Evolutionary conservation across 495 filamentous ascomycete genomes (phyloP).

Genomic region (Hypoxylon fuscum): DNA sequence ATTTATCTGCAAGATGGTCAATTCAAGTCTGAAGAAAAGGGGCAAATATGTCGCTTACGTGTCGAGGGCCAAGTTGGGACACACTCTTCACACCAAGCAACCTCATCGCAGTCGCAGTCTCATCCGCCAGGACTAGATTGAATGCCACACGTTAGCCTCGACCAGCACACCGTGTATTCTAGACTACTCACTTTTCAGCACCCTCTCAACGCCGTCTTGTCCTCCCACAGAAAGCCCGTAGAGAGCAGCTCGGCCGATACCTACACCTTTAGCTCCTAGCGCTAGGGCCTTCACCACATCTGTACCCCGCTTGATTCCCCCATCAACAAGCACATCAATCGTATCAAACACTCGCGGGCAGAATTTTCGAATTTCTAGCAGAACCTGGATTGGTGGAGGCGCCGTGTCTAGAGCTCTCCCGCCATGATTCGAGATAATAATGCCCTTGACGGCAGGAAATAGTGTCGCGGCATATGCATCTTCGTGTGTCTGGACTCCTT

Average conservation of each 20-base stretch:
- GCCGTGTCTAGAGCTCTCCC: constrained; percentile 80
- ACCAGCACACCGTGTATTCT: constrained; percentile 57
- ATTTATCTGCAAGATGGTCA: constrained; percentile 27
- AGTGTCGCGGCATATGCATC: constrained; percentile 75
- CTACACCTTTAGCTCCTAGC: constrained; percentile 79
- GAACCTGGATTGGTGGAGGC: constrained; percentile 75
- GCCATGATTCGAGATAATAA: constrained; percentile 86
- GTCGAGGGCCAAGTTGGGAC: constrained; percentile 27
- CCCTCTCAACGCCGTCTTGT: constrained; percentile 74
- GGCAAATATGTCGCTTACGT: constrained; percentile 16
- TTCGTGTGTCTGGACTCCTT: constrained; percentile 83
- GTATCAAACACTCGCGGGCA: constrained; percentile 78
- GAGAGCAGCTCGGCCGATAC: constrained; percentile 76
- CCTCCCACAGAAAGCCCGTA: constrained; percentile 80
- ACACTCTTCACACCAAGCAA: constrained; percentile 33
- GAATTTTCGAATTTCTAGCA: constrained; percentile 81
- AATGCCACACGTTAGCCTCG: constrained; percentile 3
- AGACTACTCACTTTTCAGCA: constrained; percentile 74
- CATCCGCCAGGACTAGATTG: constrained; percentile 33
- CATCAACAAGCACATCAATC: constrained; percentile 80
- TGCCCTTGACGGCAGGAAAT: constrained; percentile 72
- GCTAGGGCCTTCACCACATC: constrained; percentile 83
- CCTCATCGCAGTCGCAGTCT: constrained; percentile 38
- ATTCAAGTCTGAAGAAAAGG: neutral
- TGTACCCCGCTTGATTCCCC: constrained; percentile 78